phyloP scores from a whole-genome alignment of 768 basidiomycete species.

The Cystobasidium tubakii region DNA sequence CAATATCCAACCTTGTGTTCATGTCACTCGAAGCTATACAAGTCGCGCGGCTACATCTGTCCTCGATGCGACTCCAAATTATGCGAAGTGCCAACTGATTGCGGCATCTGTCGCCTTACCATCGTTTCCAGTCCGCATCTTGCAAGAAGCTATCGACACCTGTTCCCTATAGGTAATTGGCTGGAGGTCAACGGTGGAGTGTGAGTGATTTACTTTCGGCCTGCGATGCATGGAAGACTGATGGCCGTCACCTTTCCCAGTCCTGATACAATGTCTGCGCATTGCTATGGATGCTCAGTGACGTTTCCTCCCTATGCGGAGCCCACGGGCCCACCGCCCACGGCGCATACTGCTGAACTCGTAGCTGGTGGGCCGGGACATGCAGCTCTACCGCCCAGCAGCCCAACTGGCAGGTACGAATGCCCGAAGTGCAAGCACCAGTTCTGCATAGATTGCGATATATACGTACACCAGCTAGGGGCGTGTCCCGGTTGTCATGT shows the following conservation, averaged over 20 bases:
- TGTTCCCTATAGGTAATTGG: constrained; percentile 85
- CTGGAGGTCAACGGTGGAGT: constrained; percentile 52
- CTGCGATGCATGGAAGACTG: neutral
- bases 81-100: constrained; percentile 97
- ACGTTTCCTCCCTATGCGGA: constrained; percentile 56
- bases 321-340: constrained; percentile 50
- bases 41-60: constrained; percentile 88
- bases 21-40: constrained; percentile 79
- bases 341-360: constrained; percentile 41
- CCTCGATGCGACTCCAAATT: constrained; percentile 87
- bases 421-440: constrained; percentile 79
- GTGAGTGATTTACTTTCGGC: constrained; percentile 55
- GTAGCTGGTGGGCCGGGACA: constrained; percentile 30
- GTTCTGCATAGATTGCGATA: constrained; percentile 93
- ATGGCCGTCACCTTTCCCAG: neutral
- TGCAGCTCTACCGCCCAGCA: constrained; percentile 46
- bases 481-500: constrained; percentile 66
- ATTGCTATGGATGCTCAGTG: constrained; percentile 74
- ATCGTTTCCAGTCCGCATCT: constrained; percentile 96
- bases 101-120: constrained; percentile 93
- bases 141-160: constrained; percentile 86
- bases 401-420: constrained; percentile 76
- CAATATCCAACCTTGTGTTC: constrained; percentile 79
- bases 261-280: constrained; percentile 38
- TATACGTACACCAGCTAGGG: constrained; percentile 91